Evolutionary conservation across 2,329 filamentous ascomycete genomes (phyloP), one percentile per base, ranked within the genome.

Genomic region (Gaeumannomyces sp.): DNA sequence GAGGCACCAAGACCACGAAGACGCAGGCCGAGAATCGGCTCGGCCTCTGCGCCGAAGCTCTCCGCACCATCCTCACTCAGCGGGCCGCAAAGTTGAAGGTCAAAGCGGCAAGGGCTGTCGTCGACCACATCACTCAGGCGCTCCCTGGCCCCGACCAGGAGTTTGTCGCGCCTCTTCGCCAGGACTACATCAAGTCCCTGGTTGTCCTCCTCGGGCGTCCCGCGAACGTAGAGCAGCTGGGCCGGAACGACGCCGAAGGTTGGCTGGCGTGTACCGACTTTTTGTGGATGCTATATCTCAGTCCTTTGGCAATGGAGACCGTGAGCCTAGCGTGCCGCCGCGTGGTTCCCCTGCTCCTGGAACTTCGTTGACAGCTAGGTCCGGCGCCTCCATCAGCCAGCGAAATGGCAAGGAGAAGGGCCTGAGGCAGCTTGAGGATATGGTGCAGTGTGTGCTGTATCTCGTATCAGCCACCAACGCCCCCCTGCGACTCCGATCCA

Each of bases 81-180:
- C 90, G 91, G 28, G 80, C 89, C 38, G 77, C 81, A 27, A 88
- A 84, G 66, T 76, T 98, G 68, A 90, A 88, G 71, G 80, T 82
- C 66, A 96, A 92, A 74, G 94, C 93, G 0, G 81, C 94, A n/a
- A 84, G 89, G 70, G 86, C 90, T 7, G 79, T 97, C 22, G 81
- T 96, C 68, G 88, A 92, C 68, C 93, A 97, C 76, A 89, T 98
- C 67, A 88, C 86, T 3, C 88, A 97, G 68, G 86, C 87, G 25
- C 80, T 96, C 4, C 85, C 87, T 2, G 83, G 80, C 22, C 75
- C 82, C 1, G 84, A 87, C 64, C 86, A 86, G 19, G 82, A 80
- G 2, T 85, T 89, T 64, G 87, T 92, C 68, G 82, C 87, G 65
- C 88, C 90, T 16, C 80, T 99, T 6, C 78, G 88, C 29, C 82